Conservation (phyloP, 768 basidiomycete species). For the Termitomyces sp. region DNA sequence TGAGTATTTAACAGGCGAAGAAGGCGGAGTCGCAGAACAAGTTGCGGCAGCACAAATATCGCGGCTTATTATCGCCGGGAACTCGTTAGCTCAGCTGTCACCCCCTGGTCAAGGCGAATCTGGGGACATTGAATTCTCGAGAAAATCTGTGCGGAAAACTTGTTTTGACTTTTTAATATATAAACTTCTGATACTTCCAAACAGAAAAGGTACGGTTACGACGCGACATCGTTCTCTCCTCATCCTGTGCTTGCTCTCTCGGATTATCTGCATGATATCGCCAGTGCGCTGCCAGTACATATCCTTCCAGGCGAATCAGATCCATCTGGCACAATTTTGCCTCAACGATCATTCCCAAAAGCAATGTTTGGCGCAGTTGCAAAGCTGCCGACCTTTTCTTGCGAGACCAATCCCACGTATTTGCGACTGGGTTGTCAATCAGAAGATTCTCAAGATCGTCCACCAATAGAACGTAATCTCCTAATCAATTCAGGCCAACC, state of each 20-base stretch:
- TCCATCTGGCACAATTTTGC: constrained; percentile 84
- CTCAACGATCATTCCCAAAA: constrained; percentile 89
- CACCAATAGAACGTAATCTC: constrained; percentile 46
- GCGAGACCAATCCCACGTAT: constrained; percentile 90
- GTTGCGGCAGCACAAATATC: constrained; percentile 66
- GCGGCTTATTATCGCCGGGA: constrained; percentile 84
- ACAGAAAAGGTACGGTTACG: constrained; percentile 65
- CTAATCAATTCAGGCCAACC: constrained; percentile 91
- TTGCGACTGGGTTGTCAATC: constrained; percentile 50
- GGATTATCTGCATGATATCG: constrained; percentile 67
- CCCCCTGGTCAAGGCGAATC: constrained; percentile 27
- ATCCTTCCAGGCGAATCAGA: constrained; percentile 85
- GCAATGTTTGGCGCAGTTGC: constrained; percentile 79
- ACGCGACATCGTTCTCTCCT: constrained; percentile 60
- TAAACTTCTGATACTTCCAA: constrained; percentile 1
- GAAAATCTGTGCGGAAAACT: constrained; percentile 46
- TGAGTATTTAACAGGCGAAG: constrained; percentile 86
- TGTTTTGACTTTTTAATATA: background rate
- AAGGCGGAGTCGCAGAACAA: constrained; percentile 65
- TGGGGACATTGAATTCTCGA: constrained; percentile 29
- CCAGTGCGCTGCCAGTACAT: constrained; percentile 76
- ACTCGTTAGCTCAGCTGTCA: constrained; percentile 63
- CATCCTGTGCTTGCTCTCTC: constrained; percentile 73
- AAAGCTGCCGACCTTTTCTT: constrained; percentile 57
- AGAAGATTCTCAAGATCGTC: constrained; percentile 12